Conservation (phyloP, 257 asterid species). For the Haberlea rhodopensis region DNA sequence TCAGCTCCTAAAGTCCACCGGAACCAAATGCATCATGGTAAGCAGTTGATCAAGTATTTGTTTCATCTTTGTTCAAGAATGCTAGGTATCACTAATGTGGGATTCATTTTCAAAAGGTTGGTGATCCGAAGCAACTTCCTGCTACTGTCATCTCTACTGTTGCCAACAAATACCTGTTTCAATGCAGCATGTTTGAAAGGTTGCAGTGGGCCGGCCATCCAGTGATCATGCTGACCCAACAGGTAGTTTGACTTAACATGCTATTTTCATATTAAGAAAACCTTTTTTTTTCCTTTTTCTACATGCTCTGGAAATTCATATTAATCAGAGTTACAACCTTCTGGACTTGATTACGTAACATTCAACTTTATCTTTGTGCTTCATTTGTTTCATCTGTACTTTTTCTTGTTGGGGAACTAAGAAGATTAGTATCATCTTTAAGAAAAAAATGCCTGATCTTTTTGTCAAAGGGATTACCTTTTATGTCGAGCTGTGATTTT, state of each 20-base stretch:
- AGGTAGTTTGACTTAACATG: slow-evolving; percentile 46
- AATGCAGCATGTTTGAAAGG: slow-evolving; percentile 99
- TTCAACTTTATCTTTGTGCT: too few species aligned
- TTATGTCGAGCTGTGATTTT: background rate
- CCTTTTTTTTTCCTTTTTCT: slow-evolving; percentile 9
- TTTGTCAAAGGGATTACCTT: background rate
- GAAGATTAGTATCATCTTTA: background rate
- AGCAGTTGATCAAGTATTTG: slow-evolving; percentile 24
- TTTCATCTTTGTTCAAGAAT: slow-evolving; percentile 19
- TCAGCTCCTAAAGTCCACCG: slow-evolving; percentile 90
- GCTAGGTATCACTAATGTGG: slow-evolving; percentile 25
- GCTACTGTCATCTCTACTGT: slow-evolving; percentile 93
- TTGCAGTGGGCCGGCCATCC: slow-evolving; percentile 98
- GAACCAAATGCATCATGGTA: slow-evolving; percentile 94
- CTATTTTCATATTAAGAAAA: slow-evolving; percentile 21
- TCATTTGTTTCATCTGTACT: too few species aligned
- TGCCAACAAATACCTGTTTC: slow-evolving; percentile 86
- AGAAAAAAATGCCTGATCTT: background rate
- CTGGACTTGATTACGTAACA: too few species aligned
- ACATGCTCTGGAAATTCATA: background rate
- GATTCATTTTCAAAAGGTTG: slow-evolving; percentile 57
- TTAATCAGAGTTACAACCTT: too few species aligned
- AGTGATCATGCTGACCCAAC: slow-evolving; percentile 86
- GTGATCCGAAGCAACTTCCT: slow-evolving; percentile 99
- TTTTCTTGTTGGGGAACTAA: background rate